phyloP scores from a whole-genome alignment of 805 yeast genomes.

The Phaffomyces opuntiae region DNA sequence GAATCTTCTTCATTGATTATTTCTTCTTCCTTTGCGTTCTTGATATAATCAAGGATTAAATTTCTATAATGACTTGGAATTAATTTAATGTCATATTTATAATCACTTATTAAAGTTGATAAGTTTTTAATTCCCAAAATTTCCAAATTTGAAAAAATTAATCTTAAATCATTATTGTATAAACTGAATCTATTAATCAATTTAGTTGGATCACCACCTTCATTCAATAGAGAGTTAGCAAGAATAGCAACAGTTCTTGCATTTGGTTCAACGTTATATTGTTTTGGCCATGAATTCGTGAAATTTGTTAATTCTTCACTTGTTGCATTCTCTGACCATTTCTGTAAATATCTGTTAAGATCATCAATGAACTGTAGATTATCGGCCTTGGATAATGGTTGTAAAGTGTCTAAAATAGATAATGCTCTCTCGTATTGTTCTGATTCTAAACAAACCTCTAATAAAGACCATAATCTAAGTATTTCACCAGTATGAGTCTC shows the following conservation, averaged over 20 bases:
- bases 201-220: constrained; percentile 14
- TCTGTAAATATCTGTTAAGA: constrained; percentile 54
- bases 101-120: constrained; percentile 17
- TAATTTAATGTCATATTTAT: constrained; percentile 15
- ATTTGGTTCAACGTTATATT: constrained; percentile 36
- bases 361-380: constrained; percentile 52
- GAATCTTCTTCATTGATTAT: neutral
- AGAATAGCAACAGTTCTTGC: constrained; percentile 56
- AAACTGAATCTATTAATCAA: constrained; percentile 23
- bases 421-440: constrained; percentile 65
- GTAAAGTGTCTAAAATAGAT: constrained; percentile 54
- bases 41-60: constrained; percentile 9
- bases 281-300: constrained; percentile 26
- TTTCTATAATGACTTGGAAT: constrained; percentile 31
- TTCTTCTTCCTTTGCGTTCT: constrained; percentile 1
- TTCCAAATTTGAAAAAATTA: constrained; percentile 32
- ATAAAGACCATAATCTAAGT: constrained; percentile 64
- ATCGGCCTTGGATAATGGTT: constrained; percentile 36
- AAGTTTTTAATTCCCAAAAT: constrained; percentile 44
- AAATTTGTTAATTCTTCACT: constrained; percentile 38
- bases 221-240: constrained; percentile 25
- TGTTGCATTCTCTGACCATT: constrained; percentile 32
- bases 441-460: constrained; percentile 71
- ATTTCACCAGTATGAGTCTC: constrained; percentile 42
- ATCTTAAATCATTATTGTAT: constrained; percentile 18